Percentiles rank a stretch among this genome's conserved stretches.
phyloP scores from a whole-genome alignment of 1,139 yeast species.

The Taphrina populina region DNA sequence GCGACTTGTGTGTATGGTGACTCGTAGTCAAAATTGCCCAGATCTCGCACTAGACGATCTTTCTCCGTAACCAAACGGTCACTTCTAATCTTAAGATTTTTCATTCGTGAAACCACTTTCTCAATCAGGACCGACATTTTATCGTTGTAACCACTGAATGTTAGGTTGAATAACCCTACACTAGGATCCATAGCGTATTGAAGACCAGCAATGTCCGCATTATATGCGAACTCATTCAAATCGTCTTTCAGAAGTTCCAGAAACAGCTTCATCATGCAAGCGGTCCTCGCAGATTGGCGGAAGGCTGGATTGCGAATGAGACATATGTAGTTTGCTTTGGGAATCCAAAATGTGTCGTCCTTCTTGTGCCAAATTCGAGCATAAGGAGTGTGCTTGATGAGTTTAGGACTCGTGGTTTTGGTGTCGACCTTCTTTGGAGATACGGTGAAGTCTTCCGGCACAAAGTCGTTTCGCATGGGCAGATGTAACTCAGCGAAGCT shows the following conservation, averaged over 20 bases:
- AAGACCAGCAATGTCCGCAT: conserved; percentile 81
- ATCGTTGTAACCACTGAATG: conserved; percentile 78
- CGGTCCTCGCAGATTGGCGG: conserved; percentile 56
- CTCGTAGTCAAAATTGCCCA: conserved; percentile 68
- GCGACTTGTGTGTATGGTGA: conserved; percentile 73
- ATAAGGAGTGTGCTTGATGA: conserved; percentile 50
- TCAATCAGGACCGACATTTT: conserved; percentile 65
- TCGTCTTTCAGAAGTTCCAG: conserved; percentile 72
- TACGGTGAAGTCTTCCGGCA: conserved; percentile 73
- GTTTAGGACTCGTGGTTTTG: conserved; percentile 52
- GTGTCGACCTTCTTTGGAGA: conserved; percentile 48
- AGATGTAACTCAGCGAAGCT: conserved; percentile 54
- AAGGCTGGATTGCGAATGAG: conserved; percentile 61
- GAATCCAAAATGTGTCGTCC: conserved; percentile 86
- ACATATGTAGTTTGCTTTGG: conserved; percentile 72
- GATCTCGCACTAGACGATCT: conserved; percentile 61
- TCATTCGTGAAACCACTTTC: conserved; percentile 58
- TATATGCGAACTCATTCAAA: conserved; percentile 72
- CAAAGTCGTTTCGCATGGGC: conserved; percentile 72
- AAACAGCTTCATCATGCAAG: conserved; percentile 61
- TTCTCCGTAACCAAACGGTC: conserved; percentile 64
- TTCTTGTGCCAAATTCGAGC: conserved; percentile 79
- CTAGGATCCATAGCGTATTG: conserved; percentile 58
- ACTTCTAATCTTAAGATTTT: conserved; percentile 54
- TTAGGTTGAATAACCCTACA: conserved; percentile 68